These are phyloP conservation scores for Phytophthora cactorum DNA, from an alignment of 352 stramenopile species.

Conservation along the genomic window DNA sequence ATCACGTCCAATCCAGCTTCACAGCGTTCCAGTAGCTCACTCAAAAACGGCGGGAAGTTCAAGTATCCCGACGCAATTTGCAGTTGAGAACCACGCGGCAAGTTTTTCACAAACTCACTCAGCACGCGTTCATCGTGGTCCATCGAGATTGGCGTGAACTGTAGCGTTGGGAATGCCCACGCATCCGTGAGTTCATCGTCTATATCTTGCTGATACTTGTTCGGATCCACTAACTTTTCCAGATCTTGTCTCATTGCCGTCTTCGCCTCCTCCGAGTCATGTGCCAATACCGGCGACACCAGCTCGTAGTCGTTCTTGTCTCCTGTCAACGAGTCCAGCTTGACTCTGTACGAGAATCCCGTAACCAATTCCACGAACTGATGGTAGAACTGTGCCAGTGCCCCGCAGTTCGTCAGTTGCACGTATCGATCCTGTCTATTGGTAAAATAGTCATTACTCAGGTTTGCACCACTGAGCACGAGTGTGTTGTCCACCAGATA, in stretches of 20 bases:
- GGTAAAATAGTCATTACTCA: conserved; percentile 88
- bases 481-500: conserved; percentile 85
- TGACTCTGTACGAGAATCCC: conserved; percentile 52
- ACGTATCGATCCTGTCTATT: conserved; percentile 86
- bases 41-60: conserved; percentile 80
- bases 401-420: conserved; percentile 55
- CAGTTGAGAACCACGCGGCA: conserved; percentile 54
- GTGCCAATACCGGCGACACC: conserved; percentile 23
- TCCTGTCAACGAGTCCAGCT: conserved; percentile 24
- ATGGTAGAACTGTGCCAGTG: conserved; percentile 72
- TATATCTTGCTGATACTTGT: conserved; percentile 26
- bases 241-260: conserved; percentile 49
- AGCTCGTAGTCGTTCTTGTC: conserved; percentile 35
- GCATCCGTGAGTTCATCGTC: conserved; percentile 40
- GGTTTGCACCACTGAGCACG: conserved; percentile 82
- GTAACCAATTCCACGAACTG: conserved; percentile 65
- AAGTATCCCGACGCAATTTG: conserved; percentile 83
- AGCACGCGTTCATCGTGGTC: conserved; percentile 65
- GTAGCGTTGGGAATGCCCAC: conserved; percentile 78
- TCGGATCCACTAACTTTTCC: conserved; percentile 45
- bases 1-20: conserved; percentile 62
- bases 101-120: conserved; percentile 46
- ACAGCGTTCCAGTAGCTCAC: conserved; percentile 53
- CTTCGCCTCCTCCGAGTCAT: conserved; percentile 47
- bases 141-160: conserved; percentile 71